Base-by-base conservation (phyloP, 495 filamentous ascomycete species). In the Tuber aestivum region DNA sequence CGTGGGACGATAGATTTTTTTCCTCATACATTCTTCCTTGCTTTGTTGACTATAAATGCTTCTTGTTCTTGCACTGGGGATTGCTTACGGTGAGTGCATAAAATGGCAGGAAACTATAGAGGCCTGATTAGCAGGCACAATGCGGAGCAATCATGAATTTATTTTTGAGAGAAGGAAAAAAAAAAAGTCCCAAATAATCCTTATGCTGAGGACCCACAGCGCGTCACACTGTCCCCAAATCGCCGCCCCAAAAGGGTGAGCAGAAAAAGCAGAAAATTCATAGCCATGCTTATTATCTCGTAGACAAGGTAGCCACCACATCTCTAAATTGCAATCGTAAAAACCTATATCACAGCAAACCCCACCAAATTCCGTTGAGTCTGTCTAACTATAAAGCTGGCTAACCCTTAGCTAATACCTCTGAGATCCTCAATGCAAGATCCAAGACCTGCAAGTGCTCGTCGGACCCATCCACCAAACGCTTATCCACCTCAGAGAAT, bases 401-500 rank as follows among this genome's bases (percentile, higher is more conserved):
- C 48, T 27, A 40, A 32, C 41, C 75, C 41, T 75, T 83, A 23
- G 87, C 87, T 78, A 98, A 78, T 71, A 97, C 91, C 20, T 90
- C 90, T 0, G 92, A 91, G 83, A 97, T 90, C 80, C 92, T 89
- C 77, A 98, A 84, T 35, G 91, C 86, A 75, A 97, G 83, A 84
- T 99, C 95, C 61, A 98, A 83, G 69, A 98, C 91, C 14, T 91
- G 92, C 35, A 99, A 85, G 82, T 98, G 94, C 84, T 99, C 95
- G 82, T 99, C 96, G 5, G 93, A 91, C n/a, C 95, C 95, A 84
- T 99, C 96, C n/a, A 96, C 91, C 70, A 99, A 84, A 72, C 95
- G 88, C 87, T 97, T 97, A 80, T 99, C 95, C 72, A 94, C 86
- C 83, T 97, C 95, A 0, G 93, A 97, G 82, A 99, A 98, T 37